Evolutionary conservation across 345 rosid genomes (phyloP).

Genomic region (Eucalyptus cloeziana): DNA sequence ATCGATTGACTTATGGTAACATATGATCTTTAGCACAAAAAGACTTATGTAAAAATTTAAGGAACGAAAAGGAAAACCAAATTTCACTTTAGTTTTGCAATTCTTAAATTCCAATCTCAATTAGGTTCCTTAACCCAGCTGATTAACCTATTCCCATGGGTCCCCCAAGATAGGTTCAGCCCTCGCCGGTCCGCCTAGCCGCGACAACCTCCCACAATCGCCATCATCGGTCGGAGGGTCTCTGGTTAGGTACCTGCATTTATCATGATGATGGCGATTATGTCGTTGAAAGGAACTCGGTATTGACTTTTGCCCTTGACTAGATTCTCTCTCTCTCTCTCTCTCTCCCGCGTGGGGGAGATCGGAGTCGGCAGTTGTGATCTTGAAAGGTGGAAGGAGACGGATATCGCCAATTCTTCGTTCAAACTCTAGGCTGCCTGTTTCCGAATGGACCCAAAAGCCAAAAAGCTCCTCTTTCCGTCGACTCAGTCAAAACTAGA

Average conservation of each 20-base stretch:
- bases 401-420: background rate
- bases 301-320: background rate
- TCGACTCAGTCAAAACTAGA: background rate
- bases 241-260: background rate
- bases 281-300: background rate
- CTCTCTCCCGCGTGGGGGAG: background rate
- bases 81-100: background rate
- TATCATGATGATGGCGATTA: background rate
- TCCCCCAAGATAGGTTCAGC: background rate
- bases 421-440: background rate
- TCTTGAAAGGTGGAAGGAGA: background rate
- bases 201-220: background rate
- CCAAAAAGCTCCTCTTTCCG: background rate
- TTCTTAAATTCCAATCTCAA: background rate
- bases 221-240: background rate
- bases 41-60: background rate
- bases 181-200: background rate
- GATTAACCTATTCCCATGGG: background rate
- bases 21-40: fast-evolving
- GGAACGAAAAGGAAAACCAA: background rate
- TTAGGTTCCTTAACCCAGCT: background rate
- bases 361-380: background rate
- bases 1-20: fast-evolving
- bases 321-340: background rate
- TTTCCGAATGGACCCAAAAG: background rate